Percentiles rank a stretch among this genome's conserved stretches.
Evolutionary conservation across 345 rosid species (phyloP).

Genomic region (Eucalyptus rudis): DNA sequence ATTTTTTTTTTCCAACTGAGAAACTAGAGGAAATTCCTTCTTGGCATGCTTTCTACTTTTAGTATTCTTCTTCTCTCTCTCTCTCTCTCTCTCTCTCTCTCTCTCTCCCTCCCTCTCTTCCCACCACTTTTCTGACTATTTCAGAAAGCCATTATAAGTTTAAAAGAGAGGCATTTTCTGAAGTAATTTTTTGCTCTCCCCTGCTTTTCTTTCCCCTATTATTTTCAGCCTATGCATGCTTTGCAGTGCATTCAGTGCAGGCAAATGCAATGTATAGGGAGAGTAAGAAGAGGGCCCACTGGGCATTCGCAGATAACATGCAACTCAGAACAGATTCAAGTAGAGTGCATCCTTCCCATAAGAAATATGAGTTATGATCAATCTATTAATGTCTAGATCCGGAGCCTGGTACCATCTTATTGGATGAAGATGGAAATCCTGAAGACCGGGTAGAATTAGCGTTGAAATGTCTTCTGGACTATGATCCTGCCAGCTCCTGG

Average conservation of each 20-base stretch:
- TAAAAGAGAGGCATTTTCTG: not conserved
- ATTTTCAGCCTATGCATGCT: not conserved
- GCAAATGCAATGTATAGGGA: not conserved
- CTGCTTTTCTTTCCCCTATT: not conserved
- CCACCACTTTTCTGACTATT: not conserved
- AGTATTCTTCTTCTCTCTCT: not conserved
- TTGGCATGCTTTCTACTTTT: not conserved
- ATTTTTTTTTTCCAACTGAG: not conserved
- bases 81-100: too few relatives aligned
- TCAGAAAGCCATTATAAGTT: not conserved
- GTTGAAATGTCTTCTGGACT: constrained; percentile 56
- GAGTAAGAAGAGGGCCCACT: not conserved
- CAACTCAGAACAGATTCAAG: not conserved
- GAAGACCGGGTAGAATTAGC: constrained; percentile 53
- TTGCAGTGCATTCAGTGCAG: not conserved
- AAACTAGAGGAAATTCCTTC: not conserved
- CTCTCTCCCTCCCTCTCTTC: not conserved
- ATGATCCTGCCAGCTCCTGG: constrained; percentile 38
- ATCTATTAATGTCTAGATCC: constrained; percentile 26
- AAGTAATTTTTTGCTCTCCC: not conserved
- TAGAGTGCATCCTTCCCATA: not conserved
- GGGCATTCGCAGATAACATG: not conserved
- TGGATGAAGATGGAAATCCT: constrained; percentile 56
- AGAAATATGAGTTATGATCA: not conserved
- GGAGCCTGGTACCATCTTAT: constrained; percentile 31